Conservation (phyloP, 768 basidiomycete species). For the Suillus plorans region DNA sequence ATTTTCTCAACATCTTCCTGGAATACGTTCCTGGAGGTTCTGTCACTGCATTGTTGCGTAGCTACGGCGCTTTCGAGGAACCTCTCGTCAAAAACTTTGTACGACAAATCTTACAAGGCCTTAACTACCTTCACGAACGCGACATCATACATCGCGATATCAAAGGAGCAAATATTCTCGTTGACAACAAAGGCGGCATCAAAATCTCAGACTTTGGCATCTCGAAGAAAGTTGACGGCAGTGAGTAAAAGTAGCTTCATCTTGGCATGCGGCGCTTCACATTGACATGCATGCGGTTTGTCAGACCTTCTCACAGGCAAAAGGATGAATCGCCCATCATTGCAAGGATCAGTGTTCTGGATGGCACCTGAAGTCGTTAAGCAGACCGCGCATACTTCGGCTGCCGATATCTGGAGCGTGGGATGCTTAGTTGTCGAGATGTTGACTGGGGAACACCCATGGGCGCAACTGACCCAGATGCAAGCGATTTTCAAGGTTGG, state of each 20-base stretch:
- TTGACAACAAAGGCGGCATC: conserved; percentile 96
- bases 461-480: conserved; percentile 96
- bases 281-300: conserved; percentile 33
- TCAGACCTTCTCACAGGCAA: conserved; percentile 53
- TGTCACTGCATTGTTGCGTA: conserved; percentile 83
- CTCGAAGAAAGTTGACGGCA: conserved; percentile 95
- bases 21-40: conserved; percentile 98
- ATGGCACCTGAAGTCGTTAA: conserved; percentile 99
- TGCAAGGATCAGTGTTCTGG: conserved; percentile 99
- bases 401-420: conserved; percentile 96
- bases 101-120: conserved; percentile 84
- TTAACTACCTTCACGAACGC: conserved; percentile 95
- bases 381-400: conserved; percentile 87
- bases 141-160: conserved; percentile 99
- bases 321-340: conserved; percentile 82
- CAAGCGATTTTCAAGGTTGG: conserved; percentile 96
- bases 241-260: conserved; percentile 48
- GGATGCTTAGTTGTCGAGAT: conserved; percentile 96
- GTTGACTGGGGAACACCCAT: conserved; percentile 94
- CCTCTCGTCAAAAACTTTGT: conserved; percentile 90
- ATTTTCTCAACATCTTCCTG: conserved; percentile 91
- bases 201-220: conserved; percentile 98
- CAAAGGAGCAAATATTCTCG: conserved; percentile 98
- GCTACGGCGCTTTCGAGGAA: conserved; percentile 95
- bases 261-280: background rate